These are phyloP conservation scores for Mycena vitilis DNA, from an alignment of 768 basidiomycete genomes.

Conservation along the genomic window DNA sequence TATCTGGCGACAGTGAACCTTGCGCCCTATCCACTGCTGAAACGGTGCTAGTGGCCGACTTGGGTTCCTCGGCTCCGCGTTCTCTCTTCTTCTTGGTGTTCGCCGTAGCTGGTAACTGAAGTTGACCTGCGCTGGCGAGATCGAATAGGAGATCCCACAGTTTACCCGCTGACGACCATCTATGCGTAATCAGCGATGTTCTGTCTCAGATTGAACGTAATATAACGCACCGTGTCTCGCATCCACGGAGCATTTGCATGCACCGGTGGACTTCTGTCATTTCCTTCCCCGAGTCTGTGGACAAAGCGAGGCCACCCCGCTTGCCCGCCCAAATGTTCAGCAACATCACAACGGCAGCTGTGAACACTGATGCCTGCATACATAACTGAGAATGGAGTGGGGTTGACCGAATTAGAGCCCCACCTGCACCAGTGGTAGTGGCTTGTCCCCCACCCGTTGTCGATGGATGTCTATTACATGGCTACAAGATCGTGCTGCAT, in stretches of 20 bases:
- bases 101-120: constrained; percentile 34
- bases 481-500: constrained; percentile 80
- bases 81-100: constrained; percentile 59
- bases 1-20: constrained; percentile 5
- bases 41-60: constrained; percentile 34
- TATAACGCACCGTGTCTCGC: constrained; percentile 51
- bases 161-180: constrained; percentile 57
- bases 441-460: constrained; percentile 44
- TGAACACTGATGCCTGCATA: constrained; percentile 50
- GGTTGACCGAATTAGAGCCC: constrained; percentile 11
- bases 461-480: constrained; percentile 72
- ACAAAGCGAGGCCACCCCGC: constrained; percentile 51
- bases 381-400: constrained; percentile 13
- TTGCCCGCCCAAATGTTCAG: constrained; percentile 76
- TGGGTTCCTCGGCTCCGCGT: constrained; percentile 58
- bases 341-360: constrained; percentile 65
- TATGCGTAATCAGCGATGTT: constrained; percentile 28
- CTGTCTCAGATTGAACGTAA: background rate
- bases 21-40: constrained; percentile 37
- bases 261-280: constrained; percentile 72
- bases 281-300: constrained; percentile 61
- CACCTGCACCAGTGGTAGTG: constrained; percentile 53
- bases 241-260: constrained; percentile 60
- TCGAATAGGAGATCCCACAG: constrained; percentile 46
- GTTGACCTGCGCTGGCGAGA: constrained; percentile 37